Evolutionary conservation across 2,329 filamentous ascomycete genomes (phyloP).

Genomic region (Alternaria rosae): DNA sequence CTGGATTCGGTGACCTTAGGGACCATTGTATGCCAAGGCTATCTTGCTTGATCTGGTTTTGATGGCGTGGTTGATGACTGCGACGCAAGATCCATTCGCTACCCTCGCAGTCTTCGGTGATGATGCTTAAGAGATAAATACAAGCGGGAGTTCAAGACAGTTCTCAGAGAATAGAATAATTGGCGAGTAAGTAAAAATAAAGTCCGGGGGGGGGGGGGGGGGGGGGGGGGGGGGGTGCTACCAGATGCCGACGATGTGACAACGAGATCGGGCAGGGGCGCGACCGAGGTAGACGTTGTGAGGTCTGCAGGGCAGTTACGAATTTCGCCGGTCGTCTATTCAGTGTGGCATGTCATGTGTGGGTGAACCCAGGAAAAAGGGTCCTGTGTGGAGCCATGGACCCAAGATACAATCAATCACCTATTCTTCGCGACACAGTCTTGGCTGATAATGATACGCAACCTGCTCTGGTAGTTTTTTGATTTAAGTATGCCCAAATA

Average conservation of each 20-base stretch:
- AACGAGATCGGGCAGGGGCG: neutral
- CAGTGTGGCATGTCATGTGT: neutral
- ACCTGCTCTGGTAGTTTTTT: neutral
- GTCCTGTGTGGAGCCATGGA: neutral
- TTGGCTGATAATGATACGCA: neutral
- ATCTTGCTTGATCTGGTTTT: neutral
- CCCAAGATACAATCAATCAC: neutral
- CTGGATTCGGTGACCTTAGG: neutral
- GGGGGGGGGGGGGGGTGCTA: neutral
- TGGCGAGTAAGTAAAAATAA: neutral
- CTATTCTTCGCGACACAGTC: neutral
- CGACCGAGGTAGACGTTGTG: neutral
- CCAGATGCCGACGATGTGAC: neutral
- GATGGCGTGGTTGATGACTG: neutral
- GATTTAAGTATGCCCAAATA: neutral
- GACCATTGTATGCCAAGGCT: neutral
- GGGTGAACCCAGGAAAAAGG: neutral
- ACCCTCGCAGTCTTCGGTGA: neutral
- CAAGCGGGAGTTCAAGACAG: neutral
- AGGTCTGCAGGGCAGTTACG: neutral
- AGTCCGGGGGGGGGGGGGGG: neutral
- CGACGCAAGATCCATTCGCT: neutral
- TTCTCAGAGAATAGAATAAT: neutral
- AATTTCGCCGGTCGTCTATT: neutral
- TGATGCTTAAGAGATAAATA: neutral